phyloP scores from a whole-genome alignment of 139 green algal genomes.

The Desmodesmus armatus region DNA sequence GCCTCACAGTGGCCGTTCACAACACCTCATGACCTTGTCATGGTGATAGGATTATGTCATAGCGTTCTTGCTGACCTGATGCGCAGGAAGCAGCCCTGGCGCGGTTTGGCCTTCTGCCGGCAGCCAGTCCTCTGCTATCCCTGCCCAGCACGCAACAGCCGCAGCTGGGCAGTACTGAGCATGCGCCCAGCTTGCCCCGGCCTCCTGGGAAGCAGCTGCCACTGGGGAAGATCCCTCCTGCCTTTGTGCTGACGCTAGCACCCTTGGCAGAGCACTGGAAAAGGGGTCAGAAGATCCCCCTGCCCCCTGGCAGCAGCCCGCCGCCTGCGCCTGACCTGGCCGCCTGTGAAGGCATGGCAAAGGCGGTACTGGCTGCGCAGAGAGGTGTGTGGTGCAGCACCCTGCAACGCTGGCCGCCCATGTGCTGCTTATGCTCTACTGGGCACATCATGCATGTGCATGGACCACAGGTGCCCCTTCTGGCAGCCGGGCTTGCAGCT shows the following conservation, averaged over 20 bases:
- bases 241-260: neutral
- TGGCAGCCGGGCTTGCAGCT: too few species aligned
- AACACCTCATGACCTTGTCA: too few species aligned
- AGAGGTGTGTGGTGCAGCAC: neutral
- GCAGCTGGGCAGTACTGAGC: too few species aligned
- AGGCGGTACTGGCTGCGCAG: conserved; percentile 29
- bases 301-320: neutral
- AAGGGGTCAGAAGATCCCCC: conserved; percentile 11
- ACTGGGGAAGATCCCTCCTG: neutral
- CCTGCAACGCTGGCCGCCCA: too few species aligned
- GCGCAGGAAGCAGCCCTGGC: neutral
- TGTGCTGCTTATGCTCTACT: neutral
- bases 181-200: too few species aligned
- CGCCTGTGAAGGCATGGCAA: conserved; percentile 1
- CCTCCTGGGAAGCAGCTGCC: neutral
- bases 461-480: too few species aligned
- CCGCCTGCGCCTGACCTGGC: neutral
- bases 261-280: conserved; percentile 8
- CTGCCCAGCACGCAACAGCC: neutral
- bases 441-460: neutral
- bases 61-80: neutral
- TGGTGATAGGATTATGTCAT: neutral
- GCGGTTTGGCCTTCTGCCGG: neutral
- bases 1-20: neutral
- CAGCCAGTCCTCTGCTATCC: neutral